Percentiles rank a stretch among this genome's conserved stretches.
These are phyloP conservation scores for Suhomyces bokatorum DNA, from an alignment of 1,139 yeast genomes.

Conservation along the genomic window DNA sequence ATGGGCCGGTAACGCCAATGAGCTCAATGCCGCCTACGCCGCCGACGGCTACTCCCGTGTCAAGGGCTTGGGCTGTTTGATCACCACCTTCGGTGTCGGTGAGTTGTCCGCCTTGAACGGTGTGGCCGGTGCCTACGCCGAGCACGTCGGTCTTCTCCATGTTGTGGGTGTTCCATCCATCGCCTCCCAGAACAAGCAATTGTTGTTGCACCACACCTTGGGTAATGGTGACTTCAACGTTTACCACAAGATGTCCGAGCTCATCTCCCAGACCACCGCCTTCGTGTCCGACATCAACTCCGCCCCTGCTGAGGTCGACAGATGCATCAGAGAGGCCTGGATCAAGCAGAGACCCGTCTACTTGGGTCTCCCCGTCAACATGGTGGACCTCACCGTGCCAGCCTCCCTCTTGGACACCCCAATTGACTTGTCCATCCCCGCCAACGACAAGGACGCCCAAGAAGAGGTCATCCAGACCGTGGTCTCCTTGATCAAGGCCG, in stretches of 20 bases:
- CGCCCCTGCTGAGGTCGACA: constrained; percentile 72
- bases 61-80: constrained; percentile 38
- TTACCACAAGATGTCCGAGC: constrained; percentile 54
- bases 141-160: constrained; percentile 43
- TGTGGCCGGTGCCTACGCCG: constrained; percentile 45
- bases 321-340: constrained; percentile 72
- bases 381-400: constrained; percentile 66
- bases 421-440: constrained; percentile 59
- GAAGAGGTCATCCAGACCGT: constrained; percentile 66
- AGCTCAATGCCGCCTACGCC: constrained; percentile 46
- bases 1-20: constrained; percentile 49
- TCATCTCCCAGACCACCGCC: constrained; percentile 66
- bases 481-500: constrained; percentile 50
- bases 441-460: constrained; percentile 71
- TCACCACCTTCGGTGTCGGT: constrained; percentile 47
- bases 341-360: constrained; percentile 80
- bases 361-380: constrained; percentile 79
- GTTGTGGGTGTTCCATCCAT: constrained; percentile 45
- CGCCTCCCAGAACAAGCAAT: constrained; percentile 38
- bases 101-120: constrained; percentile 44
- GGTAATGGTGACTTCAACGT: constrained; percentile 50
- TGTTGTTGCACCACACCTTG: constrained; percentile 44
- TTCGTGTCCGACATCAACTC: constrained; percentile 59
- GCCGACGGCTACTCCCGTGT: constrained; percentile 46
- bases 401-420: constrained; percentile 58